Evolutionary conservation across 2,329 filamentous ascomycete species (phyloP), one percentile per base, ranked within the genome.

Genomic region (Aspergillus tamarii): DNA sequence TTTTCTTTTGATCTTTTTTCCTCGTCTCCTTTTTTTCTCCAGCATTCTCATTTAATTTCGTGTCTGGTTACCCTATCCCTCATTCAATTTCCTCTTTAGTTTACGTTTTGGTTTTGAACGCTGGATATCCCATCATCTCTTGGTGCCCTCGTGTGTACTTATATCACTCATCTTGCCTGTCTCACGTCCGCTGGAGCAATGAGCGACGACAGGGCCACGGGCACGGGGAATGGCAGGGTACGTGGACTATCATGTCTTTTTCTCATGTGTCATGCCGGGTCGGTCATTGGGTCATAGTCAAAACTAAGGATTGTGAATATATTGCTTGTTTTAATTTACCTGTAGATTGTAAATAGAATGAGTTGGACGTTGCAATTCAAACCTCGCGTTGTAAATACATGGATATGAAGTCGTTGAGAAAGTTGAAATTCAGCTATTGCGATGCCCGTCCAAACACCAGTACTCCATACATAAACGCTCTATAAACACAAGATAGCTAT

Each of bases 61-160:
- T 68, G 64, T 67, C 62, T 67, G 59, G 55, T 63, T 60, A 53
- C 57, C 61, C 48, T 32, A 57, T 54, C 58, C 62, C 53, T 66
- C 59, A 63, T 66, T 39, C 26, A 58, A 43, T 57, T 63, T 59
- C 36, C 53, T 59, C 57, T 67, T 64, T 62, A 63, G 64, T 67
- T 65, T 64, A 60, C 65, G 57, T 70, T 57, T 67, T 55, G 66
- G 61, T 59, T 69, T 64, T 74, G 73, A 71, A 75, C 71, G 71
- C 73, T 75, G 75, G 76, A 76, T 78, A 77, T 77, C 74, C 73
- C 73, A 74, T 76, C 72, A 72, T 71, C 71, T 73, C 69, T 75
- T 75, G 61, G 69, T 73, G 68, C 62, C 66, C 60, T 70, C 64
- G 66, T 76, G 71, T 75, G 72, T 74, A 76, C 70, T 67, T 74